Evolutionary conservation across 768 basidiomycete genomes (phyloP), one percentile per base, ranked within the genome.

Genomic region (Chiua virens): DNA sequence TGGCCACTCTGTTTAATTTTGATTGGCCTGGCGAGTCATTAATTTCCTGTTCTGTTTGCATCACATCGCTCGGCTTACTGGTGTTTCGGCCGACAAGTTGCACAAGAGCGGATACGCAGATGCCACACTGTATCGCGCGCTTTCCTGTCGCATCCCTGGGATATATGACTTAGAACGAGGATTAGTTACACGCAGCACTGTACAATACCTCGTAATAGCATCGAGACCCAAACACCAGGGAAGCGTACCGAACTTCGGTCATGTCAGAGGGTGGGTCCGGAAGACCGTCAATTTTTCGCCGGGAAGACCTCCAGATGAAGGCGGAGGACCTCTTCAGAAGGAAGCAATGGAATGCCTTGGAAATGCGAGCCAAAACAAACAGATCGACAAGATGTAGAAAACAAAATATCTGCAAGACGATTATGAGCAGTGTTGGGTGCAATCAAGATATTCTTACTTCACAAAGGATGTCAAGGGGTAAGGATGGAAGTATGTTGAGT

Each of bases 161-260:
- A 28, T 4, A 39, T 5, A 41, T 27, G 20, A 20, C 27, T 63
- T 38, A 48, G 44, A 4, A 41, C 21, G 30, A 45, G 21, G 7
- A 37, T 38, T 17, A 17, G 36, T 39, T n/a, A n/a, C 3, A 23
- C 27, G 7, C 23, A 36, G 3, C 32, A 23, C 30, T 32, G 36
- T 23, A 34, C 34, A 34, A 1, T 59, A 65, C 64, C 50, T 57
- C 25, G 27, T 67, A 67, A 65, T 79, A 69, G 57, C 82, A 83
- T 50, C 67, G 67, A 6, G 65, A 70, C 27, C 75, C 77, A 58
- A 78, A 83, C 7, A 66, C 68, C 23, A 84, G 72, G 50, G 75
- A 73, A 5, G 76, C 75, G 60, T 73, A 83, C 45, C 74, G 72
- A n/a, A 77, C 69, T 55, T 82, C 79, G 25, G 54, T 69, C 69